Conservation (phyloP, 352 stramenopile genomes). For the Phytophthora rubi region DNA sequence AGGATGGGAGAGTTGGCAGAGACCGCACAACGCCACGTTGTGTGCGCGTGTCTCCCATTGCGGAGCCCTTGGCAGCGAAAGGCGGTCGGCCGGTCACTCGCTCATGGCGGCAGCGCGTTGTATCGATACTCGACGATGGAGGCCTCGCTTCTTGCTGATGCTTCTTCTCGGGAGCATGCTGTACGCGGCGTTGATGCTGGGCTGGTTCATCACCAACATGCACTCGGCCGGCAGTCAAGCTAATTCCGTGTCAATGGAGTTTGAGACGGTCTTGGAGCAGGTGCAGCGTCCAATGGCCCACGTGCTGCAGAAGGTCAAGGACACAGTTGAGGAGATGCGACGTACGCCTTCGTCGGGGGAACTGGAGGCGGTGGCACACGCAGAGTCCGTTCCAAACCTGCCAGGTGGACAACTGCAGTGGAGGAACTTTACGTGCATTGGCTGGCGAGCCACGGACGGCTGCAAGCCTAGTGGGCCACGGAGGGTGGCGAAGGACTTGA, state of each 20-base stretch:
- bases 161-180: conserved; percentile 25
- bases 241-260: conserved; percentile 6
- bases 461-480: conserved; percentile 46
- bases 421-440: conserved; percentile 45
- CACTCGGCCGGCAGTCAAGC: conserved; percentile 16
- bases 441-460: conserved; percentile 50
- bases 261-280: conserved; percentile 11
- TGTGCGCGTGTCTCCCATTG: conserved; percentile 4
- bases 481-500: conserved; percentile 38
- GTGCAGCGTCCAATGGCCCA: conserved; percentile 21
- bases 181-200: conserved; percentile 21
- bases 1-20: conserved; percentile 16
- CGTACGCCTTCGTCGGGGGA: conserved; percentile 21
- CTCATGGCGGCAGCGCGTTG: not conserved
- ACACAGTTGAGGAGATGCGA: conserved; percentile 23
- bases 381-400: conserved; percentile 19
- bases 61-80: conserved; percentile 13
- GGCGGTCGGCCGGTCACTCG: not conserved
- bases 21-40: conserved; percentile 11
- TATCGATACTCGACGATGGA: conserved; percentile 4
- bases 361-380: conserved; percentile 17
- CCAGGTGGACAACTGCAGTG: conserved; percentile 15
- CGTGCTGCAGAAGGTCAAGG: conserved; percentile 20
- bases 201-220: conserved; percentile 21
- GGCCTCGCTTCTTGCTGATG: conserved; percentile 8